Evolutionary conservation across 2,329 filamentous ascomycete genomes (phyloP), one percentile per base, ranked within the genome.

Genomic region (Talaromyces albobiverticillius): DNA sequence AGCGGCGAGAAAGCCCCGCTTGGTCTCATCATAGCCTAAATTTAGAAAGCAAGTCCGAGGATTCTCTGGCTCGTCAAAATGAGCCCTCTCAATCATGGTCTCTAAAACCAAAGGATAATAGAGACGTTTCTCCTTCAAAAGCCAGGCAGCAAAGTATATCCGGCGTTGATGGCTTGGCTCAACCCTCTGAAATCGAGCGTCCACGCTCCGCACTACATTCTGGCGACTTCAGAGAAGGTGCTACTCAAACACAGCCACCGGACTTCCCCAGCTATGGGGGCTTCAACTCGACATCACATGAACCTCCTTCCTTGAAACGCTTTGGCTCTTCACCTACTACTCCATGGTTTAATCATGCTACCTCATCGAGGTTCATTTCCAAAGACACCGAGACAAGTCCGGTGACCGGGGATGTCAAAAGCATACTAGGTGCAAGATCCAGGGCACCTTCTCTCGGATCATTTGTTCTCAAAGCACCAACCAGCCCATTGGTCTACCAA

Each of bases 401-500:
- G 29, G 40, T 55, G 23, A 50, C 53, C 16, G 60, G 61, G 43
- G 59, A 58, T 20, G 46, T 29, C 11, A 42, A 48, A 16, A 41
- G 16, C 23, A 20, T 56, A 13, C 50, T 58, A 47, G 40, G 59
- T 57, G 60, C 61, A 47, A 65, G 67, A 43, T 77, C 79, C 0
- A 71, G 77, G 20, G 75, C 80, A 16, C 86, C 86, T 7, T 86
- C 84, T 1, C 65, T 88, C 9, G 87, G 86, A 3, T 90, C 90
- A 1, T 79, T 89, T 68, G 80, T 88, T 29, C 88, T 95, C 58
- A 88, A 93, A 71, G 84, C 89, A 2, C 93, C 94, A 0, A 97
- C 94, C 2, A 97, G 92, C 64, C 94, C 94, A 13, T 77, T 99
- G 10, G 92, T 95, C 1, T 86, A 96, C 64, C 90, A 91, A 40